Percentiles rank a stretch among this genome's conserved stretches.
Conservation (phyloP, 129 eudicot genomes). For the Flaveria sonorensis region DNA sequence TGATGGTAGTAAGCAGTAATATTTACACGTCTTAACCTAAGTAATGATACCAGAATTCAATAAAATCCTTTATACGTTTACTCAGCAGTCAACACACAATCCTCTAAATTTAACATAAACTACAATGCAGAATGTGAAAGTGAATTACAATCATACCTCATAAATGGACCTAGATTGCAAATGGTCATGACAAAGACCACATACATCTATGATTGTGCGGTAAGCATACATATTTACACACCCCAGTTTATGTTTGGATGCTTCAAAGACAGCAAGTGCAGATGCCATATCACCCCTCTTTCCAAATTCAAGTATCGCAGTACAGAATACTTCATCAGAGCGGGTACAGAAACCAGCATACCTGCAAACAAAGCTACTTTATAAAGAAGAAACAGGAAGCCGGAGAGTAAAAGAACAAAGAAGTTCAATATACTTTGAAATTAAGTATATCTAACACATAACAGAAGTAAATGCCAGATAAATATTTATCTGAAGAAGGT, state of each 20-base stretch:
- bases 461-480: too few species aligned
- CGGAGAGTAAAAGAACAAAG: too few species aligned
- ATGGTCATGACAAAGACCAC: constrained; percentile 86
- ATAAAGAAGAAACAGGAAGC: background rate
- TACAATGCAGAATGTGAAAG: constrained; percentile 9
- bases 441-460: too few species aligned
- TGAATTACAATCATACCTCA: constrained; percentile 55
- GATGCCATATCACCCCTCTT: constrained; percentile 76
- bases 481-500: too few species aligned
- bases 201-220: constrained; percentile 90
- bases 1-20: constrained; percentile 3
- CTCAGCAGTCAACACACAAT: background rate
- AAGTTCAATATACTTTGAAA: background rate
- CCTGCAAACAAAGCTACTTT: constrained; percentile 47
- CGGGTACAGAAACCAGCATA: constrained; percentile 55
- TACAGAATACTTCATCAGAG: constrained; percentile 56
- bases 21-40: background rate
- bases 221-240: constrained; percentile 78
- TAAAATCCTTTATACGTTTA: background rate
- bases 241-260: constrained; percentile 58
- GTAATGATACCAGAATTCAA: background rate
- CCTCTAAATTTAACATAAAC: background rate
- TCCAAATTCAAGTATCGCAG: constrained; percentile 76
- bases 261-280: constrained; percentile 75
- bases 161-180: constrained; percentile 78